phyloP scores from a whole-genome alignment of 495 filamentous ascomycete genomes.

The Podospora bellae-mahoneyi region DNA sequence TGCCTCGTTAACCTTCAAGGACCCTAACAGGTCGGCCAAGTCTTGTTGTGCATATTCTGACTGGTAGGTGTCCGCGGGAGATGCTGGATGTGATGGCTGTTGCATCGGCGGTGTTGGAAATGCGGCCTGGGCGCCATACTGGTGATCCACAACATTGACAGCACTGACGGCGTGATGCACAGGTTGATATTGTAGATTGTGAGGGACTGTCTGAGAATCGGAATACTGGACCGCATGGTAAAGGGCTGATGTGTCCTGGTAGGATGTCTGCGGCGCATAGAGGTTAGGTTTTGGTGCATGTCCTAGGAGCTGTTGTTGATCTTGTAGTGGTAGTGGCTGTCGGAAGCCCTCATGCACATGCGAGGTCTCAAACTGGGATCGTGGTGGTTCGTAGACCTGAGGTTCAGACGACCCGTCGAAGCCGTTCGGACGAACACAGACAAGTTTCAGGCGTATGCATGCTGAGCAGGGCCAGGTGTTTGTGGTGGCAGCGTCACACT shows the following conservation, averaged over 20 bases:
- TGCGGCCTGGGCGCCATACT: conserved; percentile 42
- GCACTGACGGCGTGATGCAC: conserved; percentile 45
- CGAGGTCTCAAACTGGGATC: conserved; percentile 41
- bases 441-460: conserved; percentile 85
- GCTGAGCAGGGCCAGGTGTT: conserved; percentile 98
- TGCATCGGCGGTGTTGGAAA: conserved; percentile 56
- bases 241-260: conserved; percentile 39
- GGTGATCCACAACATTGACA: conserved; percentile 49
- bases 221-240: conserved; percentile 48
- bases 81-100: conserved; percentile 43
- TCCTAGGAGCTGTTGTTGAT: conserved; percentile 40
- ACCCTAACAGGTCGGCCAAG: conserved; percentile 76
- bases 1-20: conserved; percentile 80
- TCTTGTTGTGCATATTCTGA: conserved; percentile 68
- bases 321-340: conserved; percentile 47
- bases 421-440: conserved; percentile 88
- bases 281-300: conserved; percentile 37
- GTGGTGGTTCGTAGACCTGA: conserved; percentile 46
- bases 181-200: conserved; percentile 48
- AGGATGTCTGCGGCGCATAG: conserved; percentile 40
- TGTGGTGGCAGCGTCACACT: conserved; percentile 96
- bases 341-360: conserved; percentile 55
- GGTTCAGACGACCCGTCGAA: conserved; percentile 67
- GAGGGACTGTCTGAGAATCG: conserved; percentile 41
- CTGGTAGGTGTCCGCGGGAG: conserved; percentile 51